A percentile compares a stretch with the other conserved stretches of the same genome.
These are phyloP conservation scores for Trichosporon inkin DNA, from an alignment of 1,284 basidiomycete species.

Conservation along the genomic window DNA sequence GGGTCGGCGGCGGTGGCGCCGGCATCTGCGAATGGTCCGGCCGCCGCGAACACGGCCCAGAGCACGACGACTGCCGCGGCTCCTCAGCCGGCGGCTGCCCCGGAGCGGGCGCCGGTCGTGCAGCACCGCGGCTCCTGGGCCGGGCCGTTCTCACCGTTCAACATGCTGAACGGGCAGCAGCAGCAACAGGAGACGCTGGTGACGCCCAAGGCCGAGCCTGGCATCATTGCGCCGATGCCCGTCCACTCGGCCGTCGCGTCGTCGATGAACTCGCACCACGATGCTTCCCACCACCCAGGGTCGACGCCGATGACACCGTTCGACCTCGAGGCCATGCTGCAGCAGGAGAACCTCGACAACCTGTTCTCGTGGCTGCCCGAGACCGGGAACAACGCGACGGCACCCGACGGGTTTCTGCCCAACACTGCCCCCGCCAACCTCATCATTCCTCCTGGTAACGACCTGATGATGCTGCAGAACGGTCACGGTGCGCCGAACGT, in stretches of 20 bases:
- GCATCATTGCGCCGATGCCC: conserved; percentile 3
- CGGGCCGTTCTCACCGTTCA: neutral
- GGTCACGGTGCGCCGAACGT: neutral
- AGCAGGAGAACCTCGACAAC: conserved; percentile 31
- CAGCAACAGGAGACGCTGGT: neutral
- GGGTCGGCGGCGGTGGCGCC: neutral
- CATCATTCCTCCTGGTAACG: conserved; percentile 11
- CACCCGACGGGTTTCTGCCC: conserved; percentile 6
- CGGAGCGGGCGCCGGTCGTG: conserved; percentile 8
- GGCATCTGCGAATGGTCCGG: neutral
- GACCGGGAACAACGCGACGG: conserved; percentile 10
- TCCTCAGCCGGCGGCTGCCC: neutral
- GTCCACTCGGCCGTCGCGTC: neutral
- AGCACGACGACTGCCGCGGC: neutral
- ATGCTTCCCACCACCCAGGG: neutral
- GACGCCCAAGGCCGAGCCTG: neutral
- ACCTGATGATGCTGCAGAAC: conserved; percentile 13
- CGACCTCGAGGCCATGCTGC: conserved; percentile 44
- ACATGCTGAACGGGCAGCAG: neutral
- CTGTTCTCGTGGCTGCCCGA: conserved; percentile 46
- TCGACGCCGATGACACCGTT: conserved; percentile 34
- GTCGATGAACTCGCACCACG: neutral
- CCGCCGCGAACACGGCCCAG: neutral
- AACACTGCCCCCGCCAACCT: conserved; percentile 16
- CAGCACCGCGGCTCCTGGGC: neutral